A percentile compares a stretch with the other conserved stretches of the same genome.
phyloP scores from a whole-genome alignment of 2,329 filamentous ascomycete genomes.

The Colletotrichum sp. region DNA sequence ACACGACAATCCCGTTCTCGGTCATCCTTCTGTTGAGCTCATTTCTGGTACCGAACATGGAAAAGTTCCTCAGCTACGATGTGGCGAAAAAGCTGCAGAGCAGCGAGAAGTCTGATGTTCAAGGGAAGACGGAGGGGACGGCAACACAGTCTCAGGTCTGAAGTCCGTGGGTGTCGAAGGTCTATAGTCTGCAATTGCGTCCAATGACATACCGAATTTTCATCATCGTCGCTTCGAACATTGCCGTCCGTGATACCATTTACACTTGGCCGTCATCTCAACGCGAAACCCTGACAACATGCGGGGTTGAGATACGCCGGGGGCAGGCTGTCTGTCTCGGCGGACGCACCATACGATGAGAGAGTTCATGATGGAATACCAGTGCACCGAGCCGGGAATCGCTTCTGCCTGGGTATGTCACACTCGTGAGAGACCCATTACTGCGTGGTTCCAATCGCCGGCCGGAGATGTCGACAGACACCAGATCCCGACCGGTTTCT shows the following conservation, averaged over 20 bases:
- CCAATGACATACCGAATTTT: neutral
- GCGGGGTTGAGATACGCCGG: neutral
- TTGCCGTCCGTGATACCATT: neutral
- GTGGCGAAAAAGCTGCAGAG: constrained; percentile 47
- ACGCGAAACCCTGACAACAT: neutral
- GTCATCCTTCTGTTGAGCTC: constrained; percentile 40
- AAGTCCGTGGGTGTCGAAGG: neutral
- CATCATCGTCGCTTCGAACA: neutral
- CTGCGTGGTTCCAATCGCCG: neutral
- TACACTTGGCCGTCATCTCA: neutral
- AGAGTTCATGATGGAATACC: neutral
- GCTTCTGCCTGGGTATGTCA: neutral
- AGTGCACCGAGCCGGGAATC: neutral
- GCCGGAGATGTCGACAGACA: neutral
- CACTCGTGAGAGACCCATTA: neutral
- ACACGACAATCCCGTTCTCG: constrained; percentile 42
- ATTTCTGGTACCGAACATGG: constrained; percentile 43
- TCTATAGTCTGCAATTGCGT: neutral
- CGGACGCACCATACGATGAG: neutral
- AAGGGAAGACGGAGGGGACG: neutral
- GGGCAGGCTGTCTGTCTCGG: neutral
- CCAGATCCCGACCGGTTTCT: constrained; percentile 12
- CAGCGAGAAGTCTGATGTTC: neutral
- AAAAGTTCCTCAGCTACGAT: constrained; percentile 44
- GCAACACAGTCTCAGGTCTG: neutral